phyloP scores from a whole-genome alignment of 2,329 filamentous ascomycete species.

The Alternaria sp. region DNA sequence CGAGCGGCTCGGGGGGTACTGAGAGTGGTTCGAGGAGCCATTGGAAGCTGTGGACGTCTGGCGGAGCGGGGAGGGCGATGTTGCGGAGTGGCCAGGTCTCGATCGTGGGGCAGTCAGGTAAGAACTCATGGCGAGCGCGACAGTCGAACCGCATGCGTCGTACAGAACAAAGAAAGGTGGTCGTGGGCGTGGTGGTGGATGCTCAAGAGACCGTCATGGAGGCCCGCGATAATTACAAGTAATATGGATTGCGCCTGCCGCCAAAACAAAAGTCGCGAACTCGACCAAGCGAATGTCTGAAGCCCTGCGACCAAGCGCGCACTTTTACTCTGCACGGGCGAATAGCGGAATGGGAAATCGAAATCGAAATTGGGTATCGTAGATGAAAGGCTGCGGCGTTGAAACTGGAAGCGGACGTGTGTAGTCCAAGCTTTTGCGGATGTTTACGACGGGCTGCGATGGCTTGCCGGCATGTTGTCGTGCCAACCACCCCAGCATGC shows the following conservation, averaged over 20 bases:
- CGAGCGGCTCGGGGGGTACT: conserved; percentile 66
- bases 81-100: conserved; percentile 50
- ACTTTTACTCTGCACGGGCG: conserved; percentile 32
- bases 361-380: conserved; percentile 22
- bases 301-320: conserved; percentile 33
- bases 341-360: conserved; percentile 42
- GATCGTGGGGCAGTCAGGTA: conserved; percentile 50
- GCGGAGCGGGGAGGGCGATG: conserved; percentile 59
- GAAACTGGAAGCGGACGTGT: conserved; percentile 35
- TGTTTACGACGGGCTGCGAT: conserved; percentile 17
- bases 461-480: conserved; percentile 16
- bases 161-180: conserved; percentile 25
- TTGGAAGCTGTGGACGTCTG: conserved; percentile 76
- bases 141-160: conserved; percentile 42
- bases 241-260: conserved; percentile 39
- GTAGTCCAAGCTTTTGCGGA: conserved; percentile 23
- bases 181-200: conserved; percentile 20
- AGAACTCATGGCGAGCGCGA: conserved; percentile 45
- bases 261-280: conserved; percentile 22
- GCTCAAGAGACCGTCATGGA: conserved; percentile 38
- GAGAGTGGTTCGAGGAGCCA: conserved; percentile 73
- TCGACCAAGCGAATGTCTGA: conserved; percentile 24
- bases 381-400: conserved; percentile 34
- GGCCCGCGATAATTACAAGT: conserved; percentile 34
- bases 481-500: conserved; percentile 12